Evolutionary conservation across 345 rosid genomes (phyloP), one percentile per base, ranked within the genome.

Genomic region (Brassica napus): DNA sequence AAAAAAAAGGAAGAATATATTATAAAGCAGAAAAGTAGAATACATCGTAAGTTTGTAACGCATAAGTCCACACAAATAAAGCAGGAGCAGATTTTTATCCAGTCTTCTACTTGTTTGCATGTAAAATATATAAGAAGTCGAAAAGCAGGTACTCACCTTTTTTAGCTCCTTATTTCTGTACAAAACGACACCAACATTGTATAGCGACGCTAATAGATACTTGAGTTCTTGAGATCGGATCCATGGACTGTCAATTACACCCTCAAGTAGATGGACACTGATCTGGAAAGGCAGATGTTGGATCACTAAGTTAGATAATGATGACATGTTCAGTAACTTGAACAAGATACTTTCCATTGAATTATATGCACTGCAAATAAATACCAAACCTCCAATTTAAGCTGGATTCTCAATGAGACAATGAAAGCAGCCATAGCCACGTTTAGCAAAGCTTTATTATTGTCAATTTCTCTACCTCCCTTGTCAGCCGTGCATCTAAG

Each of bases 391-490:
- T 86, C 81, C 60, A 87, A 67, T 68, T 83, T 85, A 81, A 32
- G 76, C 79, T 88, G 84, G 54, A 87, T 85, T 65, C 79, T 81
- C 77, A 89, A 67, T 47, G 96, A 89, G 77, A 95, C 85, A 73
- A 83, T 84, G 77, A 93, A 91, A 65, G 96, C 92, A 84, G 90
- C 97, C 70, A 90, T 86, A 75, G 88, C 79, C 72, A 84, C 85
- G 78, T 74, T 77, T 39, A 83, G 82, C 68, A 91, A 52, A 32
- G 83, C 82, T 76, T 87, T 89, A 80, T 69, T 78, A 66, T 83
- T 86, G 77, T 87, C 89, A 81, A 69, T 82, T 79, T 73, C 86
- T 76, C 79, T 84, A 64, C 54, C 79, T 62, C 84, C 86, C 71
- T 66, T 78, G 76, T 87, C 86, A 84, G 87, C 58, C 76, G 59